Evolutionary conservation across 805 yeast genomes (phyloP).

Genomic region (Lachancea sp.): DNA sequence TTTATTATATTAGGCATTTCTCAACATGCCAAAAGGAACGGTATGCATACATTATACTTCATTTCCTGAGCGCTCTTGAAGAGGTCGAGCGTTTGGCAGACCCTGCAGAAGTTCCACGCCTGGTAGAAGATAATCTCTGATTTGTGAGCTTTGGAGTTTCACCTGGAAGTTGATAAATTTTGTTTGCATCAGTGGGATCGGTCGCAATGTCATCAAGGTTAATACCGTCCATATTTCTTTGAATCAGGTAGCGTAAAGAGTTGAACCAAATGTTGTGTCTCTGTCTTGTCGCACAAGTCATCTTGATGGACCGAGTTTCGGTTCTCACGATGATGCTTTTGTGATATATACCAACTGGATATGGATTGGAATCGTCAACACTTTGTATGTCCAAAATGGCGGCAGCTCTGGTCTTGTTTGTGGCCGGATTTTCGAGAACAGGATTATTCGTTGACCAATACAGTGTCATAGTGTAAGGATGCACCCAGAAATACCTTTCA

Average conservation of each 20-base stretch:
- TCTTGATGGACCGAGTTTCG: slow-evolving; percentile 55
- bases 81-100: slow-evolving; percentile 2
- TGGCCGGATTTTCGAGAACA: slow-evolving; percentile 58
- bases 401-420: slow-evolving; percentile 65
- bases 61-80: slow-evolving; percentile 2
- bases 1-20: too few species aligned
- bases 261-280: slow-evolving; percentile 90
- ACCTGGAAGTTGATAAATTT: slow-evolving; percentile 23
- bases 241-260: slow-evolving; percentile 68
- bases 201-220: slow-evolving; percentile 38
- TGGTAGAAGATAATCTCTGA: slow-evolving; percentile 17
- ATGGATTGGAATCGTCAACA: slow-evolving; percentile 76
- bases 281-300: slow-evolving; percentile 82
- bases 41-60: neutral
- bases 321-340: slow-evolving; percentile 76
- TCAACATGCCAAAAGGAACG: too few species aligned
- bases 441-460: slow-evolving; percentile 88
- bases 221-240: slow-evolving; percentile 55
- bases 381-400: slow-evolving; percentile 75
- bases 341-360: slow-evolving; percentile 83
- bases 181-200: slow-evolving; percentile 35
- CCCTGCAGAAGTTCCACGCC: slow-evolving; percentile 9
- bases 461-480: slow-evolving; percentile 84
- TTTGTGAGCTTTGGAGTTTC: slow-evolving; percentile 16
- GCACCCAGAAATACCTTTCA: slow-evolving; percentile 92